These are phyloP conservation scores for Capsicum baccatum DNA, from an alignment of 257 asterid genomes.

Conservation along the genomic window DNA sequence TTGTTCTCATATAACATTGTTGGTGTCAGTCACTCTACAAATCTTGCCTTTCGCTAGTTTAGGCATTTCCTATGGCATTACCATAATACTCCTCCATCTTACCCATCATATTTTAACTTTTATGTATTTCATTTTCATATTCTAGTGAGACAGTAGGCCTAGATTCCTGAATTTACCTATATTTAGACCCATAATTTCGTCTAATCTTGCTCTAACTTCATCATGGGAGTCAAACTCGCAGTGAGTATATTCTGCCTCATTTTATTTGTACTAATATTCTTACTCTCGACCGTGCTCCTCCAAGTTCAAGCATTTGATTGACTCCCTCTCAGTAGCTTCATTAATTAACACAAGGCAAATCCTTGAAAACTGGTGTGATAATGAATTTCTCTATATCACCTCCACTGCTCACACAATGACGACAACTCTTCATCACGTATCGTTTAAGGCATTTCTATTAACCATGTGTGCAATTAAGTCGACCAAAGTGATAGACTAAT, in stretches of 20 bases:
- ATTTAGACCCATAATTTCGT: background rate
- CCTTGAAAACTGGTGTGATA: background rate
- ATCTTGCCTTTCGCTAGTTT: too few relatives aligned
- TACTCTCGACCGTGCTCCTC: background rate
- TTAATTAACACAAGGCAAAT: background rate
- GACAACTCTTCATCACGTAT: background rate
- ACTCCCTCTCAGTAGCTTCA: background rate
- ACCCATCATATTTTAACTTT: too few relatives aligned
- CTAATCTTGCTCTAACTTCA: background rate
- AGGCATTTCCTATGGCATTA: too few relatives aligned
- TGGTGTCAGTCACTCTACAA: too few relatives aligned
- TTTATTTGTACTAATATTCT: background rate
- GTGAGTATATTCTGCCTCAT: background rate
- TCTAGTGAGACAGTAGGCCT: too few relatives aligned
- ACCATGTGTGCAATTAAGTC: background rate
- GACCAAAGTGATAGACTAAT: background rate
- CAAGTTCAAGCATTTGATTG: constrained; percentile 1
- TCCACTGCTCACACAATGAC: background rate
- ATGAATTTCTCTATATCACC: background rate
- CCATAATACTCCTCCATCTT: too few relatives aligned
- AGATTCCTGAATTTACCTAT: background rate
- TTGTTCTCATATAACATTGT: too few relatives aligned
- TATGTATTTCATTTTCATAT: too few relatives aligned
- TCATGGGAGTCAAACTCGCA: background rate
- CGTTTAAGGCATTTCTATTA: background rate